Evolutionary conservation across 2,329 filamentous ascomycete genomes (phyloP).

Genomic region (Colletotrichum camelliae): DNA sequence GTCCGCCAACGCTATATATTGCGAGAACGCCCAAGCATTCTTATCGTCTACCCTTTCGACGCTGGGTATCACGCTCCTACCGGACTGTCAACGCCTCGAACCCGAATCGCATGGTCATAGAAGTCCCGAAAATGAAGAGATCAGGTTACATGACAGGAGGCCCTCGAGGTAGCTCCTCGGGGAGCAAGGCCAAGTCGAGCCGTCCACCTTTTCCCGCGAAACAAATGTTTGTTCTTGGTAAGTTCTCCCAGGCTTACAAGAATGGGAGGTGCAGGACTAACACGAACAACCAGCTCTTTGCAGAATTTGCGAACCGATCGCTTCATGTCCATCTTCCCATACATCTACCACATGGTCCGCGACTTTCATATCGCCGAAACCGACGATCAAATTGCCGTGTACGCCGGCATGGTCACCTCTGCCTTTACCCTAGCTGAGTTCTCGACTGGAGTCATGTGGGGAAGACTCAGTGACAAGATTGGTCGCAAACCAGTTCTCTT

Average conservation of each 20-base stretch:
- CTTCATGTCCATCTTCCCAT: constrained; percentile 99
- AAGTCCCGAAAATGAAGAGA: constrained; percentile 16
- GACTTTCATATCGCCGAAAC: constrained; percentile 86
- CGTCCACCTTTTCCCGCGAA: constrained; percentile 39
- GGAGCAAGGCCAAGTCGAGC: neutral
- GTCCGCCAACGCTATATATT: constrained; percentile 3
- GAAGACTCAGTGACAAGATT: constrained; percentile 86
- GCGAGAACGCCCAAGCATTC: neutral
- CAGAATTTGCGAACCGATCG: constrained; percentile 97
- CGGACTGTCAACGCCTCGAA: neutral
- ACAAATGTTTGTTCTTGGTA: constrained; percentile 59
- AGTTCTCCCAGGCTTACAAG: constrained; percentile 24
- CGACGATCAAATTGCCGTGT: constrained; percentile 82
- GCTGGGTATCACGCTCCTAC: neutral
- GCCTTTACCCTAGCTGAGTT: constrained; percentile 97
- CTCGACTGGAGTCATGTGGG: constrained; percentile 91
- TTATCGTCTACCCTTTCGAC: neutral
- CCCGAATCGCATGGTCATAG: neutral
- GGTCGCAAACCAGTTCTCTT: constrained; percentile 93
- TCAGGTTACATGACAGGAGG: constrained; percentile 20
- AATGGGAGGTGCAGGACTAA: neutral
- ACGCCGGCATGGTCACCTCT: constrained; percentile 94
- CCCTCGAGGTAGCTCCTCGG: constrained; percentile 4
- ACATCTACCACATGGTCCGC: constrained; percentile 97
- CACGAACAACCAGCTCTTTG: constrained; percentile 71